Evolutionary conservation across 2,329 filamentous ascomycete genomes (phyloP), one percentile per base, ranked within the genome.

Genomic region (Ceratocystis cubensis): DNA sequence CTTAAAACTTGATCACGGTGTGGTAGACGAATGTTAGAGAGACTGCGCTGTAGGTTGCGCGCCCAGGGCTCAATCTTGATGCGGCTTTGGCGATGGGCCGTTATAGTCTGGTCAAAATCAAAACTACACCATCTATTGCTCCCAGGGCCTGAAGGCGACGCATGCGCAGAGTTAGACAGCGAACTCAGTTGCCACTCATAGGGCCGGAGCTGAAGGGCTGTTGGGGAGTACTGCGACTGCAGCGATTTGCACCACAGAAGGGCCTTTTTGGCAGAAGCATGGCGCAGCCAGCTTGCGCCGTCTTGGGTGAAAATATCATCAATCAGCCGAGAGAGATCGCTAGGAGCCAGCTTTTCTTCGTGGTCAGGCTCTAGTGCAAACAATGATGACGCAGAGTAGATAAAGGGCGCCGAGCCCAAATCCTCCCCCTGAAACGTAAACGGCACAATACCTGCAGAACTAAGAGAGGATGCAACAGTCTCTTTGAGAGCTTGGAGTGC

Each of bases 11-110:
- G 0, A 89, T 76, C 6, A 81, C 77, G 69, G 88, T 85, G 69
- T 86, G 92, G 70, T 84, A 78, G 33, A 83, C 82, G n/a, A 85
- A 82, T 73, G 94, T 86, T 87, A 33, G 85, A 82, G 1, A 94
- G 78, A 71, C 87, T 90, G 66, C 84, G 83, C 73, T 95, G 89
- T 0, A 96, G 79, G 71, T 94, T 88, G 6, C 85, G 82, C 0
- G 91, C 90, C 91, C 91, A 96, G 72, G 88, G 88, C 1, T 87
- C 88, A 20, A 95, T 79, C 5, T 87, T 81, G n/a, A 93, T 80
- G 65, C 75, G 76, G 1, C 75, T 73, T 13, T 74, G 71, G 7
- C 72, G 71, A 62, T 75, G 73, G 33, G 76, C 74, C 37, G 25
- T 33, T 2, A 15, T 15, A 17, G 61, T 22, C 10, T 33, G 45